Conservation (phyloP, 2,329 filamentous ascomycete genomes). For the Fusarium bactridioides region DNA sequence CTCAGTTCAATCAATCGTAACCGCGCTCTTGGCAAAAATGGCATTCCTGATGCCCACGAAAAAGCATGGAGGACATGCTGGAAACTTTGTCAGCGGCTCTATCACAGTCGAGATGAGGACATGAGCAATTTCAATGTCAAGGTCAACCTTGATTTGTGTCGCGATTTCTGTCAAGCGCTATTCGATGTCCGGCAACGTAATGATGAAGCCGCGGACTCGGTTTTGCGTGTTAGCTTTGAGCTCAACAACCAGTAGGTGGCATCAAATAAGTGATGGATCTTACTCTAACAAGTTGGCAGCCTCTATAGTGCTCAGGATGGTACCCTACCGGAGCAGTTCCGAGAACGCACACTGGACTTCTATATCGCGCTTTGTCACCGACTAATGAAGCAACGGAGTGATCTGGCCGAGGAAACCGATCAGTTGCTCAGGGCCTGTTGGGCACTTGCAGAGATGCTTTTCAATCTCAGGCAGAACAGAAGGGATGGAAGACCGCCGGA, state of each 20-base stretch:
- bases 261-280: slow-evolving; percentile 2
- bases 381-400: slow-evolving; percentile 91
- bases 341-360: slow-evolving; percentile 90
- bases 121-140: slow-evolving; percentile 71
- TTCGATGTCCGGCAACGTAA: slow-evolving; percentile 85
- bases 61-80: slow-evolving; percentile 94
- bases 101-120: slow-evolving; percentile 79
- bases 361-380: slow-evolving; percentile 94
- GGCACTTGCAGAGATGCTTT: slow-evolving; percentile 91
- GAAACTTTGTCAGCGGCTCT: slow-evolving; percentile 89
- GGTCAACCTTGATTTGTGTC: slow-evolving; percentile 83
- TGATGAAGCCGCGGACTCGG: slow-evolving; percentile 83
- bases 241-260: slow-evolving; percentile 81
- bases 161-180: slow-evolving; percentile 89
- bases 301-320: slow-evolving; percentile 89
- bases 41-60: slow-evolving; percentile 79
- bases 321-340: slow-evolving; percentile 83
- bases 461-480: slow-evolving; percentile 84
- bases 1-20: slow-evolving; percentile 85
- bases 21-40: slow-evolving; percentile 78
- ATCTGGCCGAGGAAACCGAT: slow-evolving; percentile 82
- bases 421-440: slow-evolving; percentile 86
- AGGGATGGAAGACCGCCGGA: slow-evolving; percentile 77
- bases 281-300: slow-evolving; percentile 49
- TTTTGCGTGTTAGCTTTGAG: slow-evolving; percentile 91